Base-by-base conservation (phyloP, 306 rosid genomes). In the Dalbergia cochinchinensis region DNA sequence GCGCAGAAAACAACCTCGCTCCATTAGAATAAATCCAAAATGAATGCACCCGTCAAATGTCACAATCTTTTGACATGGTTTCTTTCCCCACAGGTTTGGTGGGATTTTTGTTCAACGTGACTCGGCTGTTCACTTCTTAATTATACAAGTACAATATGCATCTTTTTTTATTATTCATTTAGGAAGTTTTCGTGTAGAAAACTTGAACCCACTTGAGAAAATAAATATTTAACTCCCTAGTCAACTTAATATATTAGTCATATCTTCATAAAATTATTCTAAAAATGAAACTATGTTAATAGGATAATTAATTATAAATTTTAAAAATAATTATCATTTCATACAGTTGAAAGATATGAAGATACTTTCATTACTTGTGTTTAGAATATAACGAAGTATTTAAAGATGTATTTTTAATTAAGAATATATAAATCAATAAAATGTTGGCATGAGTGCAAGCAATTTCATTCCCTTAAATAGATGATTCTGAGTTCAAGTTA, bases 1-100 rank as follows among this genome's bases (percentile, higher is more conserved):
- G 19, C 33, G 61, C 22, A 55, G 61, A 8, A 55, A 55, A 54
- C 60, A 54, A 57, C 12, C 8, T 4, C 35, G 13, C 64, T 20
- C 64, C 35, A 59, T 59, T 11, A 22, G 20, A 35, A 59, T 59
- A 59, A 59, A 59, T 20, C 15, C 64, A 59, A 59, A 59, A 59
- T 14, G 6, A 59, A 20, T 22, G 22, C 1, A 59, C 35, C 22
- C 35, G 7, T 58, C 33, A 58, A 58, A 55, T 55, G 62, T 18
- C 31, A 18, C 7, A 55, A 1, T 5, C 63, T 4, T 57, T 57
- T 18, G 54, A 48, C 16, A 11, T 48, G 54, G n/a, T 11, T 48
- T 26, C 31, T 26, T 22, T 48, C 5, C 0, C 12, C 33, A 11
- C 63, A 18, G 34, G 33, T 8, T 57, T 20, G 63, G 33, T 18